phyloP scores from a whole-genome alignment of 176 grass and related monocot genomes.

The Leersia perrieri region DNA sequence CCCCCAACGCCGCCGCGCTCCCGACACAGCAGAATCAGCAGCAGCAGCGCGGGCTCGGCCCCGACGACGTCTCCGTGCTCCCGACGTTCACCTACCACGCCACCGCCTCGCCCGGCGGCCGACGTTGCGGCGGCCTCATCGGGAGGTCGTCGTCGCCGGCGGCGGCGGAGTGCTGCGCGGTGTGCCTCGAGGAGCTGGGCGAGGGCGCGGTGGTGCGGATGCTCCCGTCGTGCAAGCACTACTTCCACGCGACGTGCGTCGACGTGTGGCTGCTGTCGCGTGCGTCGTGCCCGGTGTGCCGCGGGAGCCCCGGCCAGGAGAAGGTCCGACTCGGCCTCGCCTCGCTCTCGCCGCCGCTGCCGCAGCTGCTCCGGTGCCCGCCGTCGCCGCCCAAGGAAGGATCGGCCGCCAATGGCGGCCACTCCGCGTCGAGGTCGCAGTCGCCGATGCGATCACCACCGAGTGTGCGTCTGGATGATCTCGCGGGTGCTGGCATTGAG shows the following conservation, averaged over 20 bases:
- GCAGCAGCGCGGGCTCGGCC: conserved; percentile 28
- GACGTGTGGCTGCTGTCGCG: conserved; percentile 56
- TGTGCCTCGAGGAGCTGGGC: conserved; percentile 45
- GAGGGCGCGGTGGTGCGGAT: conserved; percentile 39
- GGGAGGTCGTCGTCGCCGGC: background rate
- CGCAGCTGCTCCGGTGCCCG: conserved; percentile 31
- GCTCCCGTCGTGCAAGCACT: conserved; percentile 57
- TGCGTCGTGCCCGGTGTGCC: conserved; percentile 50
- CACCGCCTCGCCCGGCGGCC: background rate
- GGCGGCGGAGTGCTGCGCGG: conserved; percentile 39
- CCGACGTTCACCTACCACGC: conserved; percentile 52
- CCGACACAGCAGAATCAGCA: background rate
- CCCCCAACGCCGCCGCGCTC: background rate
- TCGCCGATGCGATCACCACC: conserved; percentile 9
- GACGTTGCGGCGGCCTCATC: background rate
- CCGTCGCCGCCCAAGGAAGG: background rate
- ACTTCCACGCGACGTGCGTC: conserved; percentile 55
- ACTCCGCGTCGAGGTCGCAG: background rate
- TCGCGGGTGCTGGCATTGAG: background rate
- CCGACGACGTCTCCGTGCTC: conserved; percentile 41
- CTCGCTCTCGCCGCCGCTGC: conserved; percentile 41
- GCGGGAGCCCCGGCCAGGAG: conserved; percentile 22
- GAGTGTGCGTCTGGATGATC: background rate
- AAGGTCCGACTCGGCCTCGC: conserved; percentile 14
- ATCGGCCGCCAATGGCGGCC: background rate